Percentiles rank a stretch among this genome's conserved stretches.
Conservation (phyloP, 2,329 filamentous ascomycete species). For the Neopestalotiopsis sp. region DNA sequence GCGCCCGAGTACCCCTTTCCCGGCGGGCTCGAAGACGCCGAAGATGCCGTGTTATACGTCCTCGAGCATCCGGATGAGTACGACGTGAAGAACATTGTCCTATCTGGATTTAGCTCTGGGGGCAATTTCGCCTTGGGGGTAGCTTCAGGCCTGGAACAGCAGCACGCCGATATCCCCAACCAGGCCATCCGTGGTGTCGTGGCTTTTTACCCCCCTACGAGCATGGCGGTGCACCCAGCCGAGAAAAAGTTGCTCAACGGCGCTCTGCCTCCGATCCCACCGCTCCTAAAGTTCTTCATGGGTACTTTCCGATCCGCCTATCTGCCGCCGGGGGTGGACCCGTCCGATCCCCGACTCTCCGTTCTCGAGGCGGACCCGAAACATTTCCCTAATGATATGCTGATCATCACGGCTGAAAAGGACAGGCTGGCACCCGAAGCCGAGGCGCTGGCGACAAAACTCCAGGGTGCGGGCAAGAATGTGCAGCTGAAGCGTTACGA, state of each 20-base stretch:
- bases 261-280: constrained; percentile 16
- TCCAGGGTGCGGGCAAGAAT: neutral
- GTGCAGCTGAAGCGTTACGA: neutral
- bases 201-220: constrained; percentile 46
- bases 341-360: constrained; percentile 38
- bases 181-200: constrained; percentile 56
- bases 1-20: constrained; percentile 47
- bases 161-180: constrained; percentile 32
- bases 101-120: constrained; percentile 53
- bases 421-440: constrained; percentile 42
- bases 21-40: constrained; percentile 28
- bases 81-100: constrained; percentile 41
- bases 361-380: constrained; percentile 34
- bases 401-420: constrained; percentile 40
- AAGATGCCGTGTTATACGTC: constrained; percentile 41
- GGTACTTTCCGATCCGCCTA: constrained; percentile 41
- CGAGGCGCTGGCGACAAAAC: constrained; percentile 35
- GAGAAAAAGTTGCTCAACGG: constrained; percentile 33
- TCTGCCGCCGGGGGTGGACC: constrained; percentile 29
- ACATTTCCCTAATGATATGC: constrained; percentile 18
- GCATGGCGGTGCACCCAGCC: constrained; percentile 35
- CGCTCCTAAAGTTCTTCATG: constrained; percentile 19
- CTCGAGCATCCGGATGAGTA: constrained; percentile 32
- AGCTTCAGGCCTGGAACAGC: constrained; percentile 17
- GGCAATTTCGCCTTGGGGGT: constrained; percentile 46